Conservation (phyloP, 208 protist genomes). For the Acanthamoeba polyphaga region DNA sequence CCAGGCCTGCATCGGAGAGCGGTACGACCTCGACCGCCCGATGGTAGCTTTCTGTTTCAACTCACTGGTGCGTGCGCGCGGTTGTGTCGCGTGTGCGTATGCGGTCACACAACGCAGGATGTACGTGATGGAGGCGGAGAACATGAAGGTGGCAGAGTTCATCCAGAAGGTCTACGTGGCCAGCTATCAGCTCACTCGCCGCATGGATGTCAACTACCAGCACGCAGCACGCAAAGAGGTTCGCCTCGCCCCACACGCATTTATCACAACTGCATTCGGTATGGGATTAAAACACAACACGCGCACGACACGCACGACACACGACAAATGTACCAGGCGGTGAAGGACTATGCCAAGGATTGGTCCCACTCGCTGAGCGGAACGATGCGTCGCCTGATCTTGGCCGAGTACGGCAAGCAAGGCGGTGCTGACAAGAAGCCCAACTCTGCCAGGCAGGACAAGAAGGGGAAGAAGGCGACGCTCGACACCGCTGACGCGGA, state of each 20-base stretch:
- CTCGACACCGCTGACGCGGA: background rate
- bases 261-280: background rate
- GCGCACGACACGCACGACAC: no score
- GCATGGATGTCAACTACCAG: conserved; percentile 56
- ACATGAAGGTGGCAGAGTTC: conserved; percentile 1
- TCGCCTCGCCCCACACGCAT: background rate
- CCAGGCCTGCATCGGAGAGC: conserved; percentile 14
- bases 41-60: background rate
- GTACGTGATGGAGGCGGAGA: conserved; percentile 35
- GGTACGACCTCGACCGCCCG: background rate
- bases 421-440: background rate
- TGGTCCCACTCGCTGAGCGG: background rate
- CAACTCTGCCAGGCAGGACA: background rate
- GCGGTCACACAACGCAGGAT: background rate
- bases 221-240: background rate
- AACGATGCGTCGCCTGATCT: background rate
- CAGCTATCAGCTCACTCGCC: conserved; percentile 22
- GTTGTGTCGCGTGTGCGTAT: background rate
- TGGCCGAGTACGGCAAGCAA: conserved; percentile 6
- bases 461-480: background rate
- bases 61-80: background rate
- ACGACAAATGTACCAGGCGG: background rate
- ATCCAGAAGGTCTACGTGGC: conserved; percentile 47
- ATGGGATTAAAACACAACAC: no score
- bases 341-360: conserved; percentile 5